phyloP scores from a whole-genome alignment of 2,329 filamentous ascomycete genomes.

The Pseudogymnoascus sp. region DNA sequence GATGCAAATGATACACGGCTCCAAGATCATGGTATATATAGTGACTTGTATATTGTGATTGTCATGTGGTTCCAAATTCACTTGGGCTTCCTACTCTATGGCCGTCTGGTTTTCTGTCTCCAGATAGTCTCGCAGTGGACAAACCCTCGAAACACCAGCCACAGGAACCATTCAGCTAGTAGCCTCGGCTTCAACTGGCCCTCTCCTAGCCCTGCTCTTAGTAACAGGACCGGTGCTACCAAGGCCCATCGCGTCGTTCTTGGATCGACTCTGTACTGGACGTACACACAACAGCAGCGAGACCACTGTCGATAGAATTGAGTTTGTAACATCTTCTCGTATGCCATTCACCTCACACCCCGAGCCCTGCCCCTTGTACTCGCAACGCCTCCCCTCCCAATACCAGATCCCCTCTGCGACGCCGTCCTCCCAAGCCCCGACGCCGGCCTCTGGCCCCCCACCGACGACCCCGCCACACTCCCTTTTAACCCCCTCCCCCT shows the following conservation, averaged over 20 bases:
- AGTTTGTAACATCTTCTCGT: neutral
- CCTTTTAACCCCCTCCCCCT: constrained; percentile 23
- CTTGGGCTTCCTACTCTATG: neutral
- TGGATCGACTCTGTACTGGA: neutral
- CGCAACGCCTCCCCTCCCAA: constrained; percentile 38
- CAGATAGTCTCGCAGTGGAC: neutral
- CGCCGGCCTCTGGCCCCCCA: constrained; percentile 28
- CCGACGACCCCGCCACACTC: constrained; percentile 19
- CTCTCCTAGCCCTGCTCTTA: neutral
- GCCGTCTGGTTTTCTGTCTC: neutral
- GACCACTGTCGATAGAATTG: neutral
- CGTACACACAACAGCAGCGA: neutral
- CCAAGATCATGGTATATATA: neutral
- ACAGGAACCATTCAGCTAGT: neutral
- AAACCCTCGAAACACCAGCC: neutral
- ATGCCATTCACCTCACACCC: constrained; percentile 30
- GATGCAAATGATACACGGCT: too few relatives aligned
- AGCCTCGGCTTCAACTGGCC: neutral
- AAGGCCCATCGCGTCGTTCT: neutral
- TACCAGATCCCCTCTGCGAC: constrained; percentile 27
- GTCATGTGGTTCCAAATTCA: neutral
- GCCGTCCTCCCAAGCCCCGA: constrained; percentile 19
- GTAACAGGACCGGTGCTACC: neutral
- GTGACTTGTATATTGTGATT: neutral
- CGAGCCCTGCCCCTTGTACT: constrained; percentile 45